Percentiles rank a stretch among this genome's conserved stretches.
phyloP scores from a whole-genome alignment of 768 basidiomycete species.

The Tricholoma furcatifolium region DNA sequence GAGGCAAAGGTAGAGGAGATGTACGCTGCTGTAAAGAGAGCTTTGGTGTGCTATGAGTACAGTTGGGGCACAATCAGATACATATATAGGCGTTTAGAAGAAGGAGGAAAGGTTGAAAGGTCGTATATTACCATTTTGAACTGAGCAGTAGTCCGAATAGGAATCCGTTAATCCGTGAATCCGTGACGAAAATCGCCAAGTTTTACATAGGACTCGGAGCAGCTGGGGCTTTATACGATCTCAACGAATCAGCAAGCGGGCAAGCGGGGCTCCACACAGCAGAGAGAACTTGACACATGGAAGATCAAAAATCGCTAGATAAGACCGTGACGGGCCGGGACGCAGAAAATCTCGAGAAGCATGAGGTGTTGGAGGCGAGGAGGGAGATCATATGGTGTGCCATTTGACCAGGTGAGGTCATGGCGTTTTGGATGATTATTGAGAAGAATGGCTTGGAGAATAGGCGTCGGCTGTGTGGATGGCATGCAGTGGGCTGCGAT shows the following conservation, averaged over 20 bases:
- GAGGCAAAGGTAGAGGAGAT: slow-evolving; percentile 1
- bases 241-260: too few relatives aligned
- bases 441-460: too few relatives aligned
- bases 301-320: background rate
- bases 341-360: slow-evolving; percentile 6
- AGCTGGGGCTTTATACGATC: too few relatives aligned
- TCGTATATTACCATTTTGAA: background rate
- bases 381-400: slow-evolving; percentile 9
- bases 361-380: background rate
- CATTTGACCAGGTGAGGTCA: slow-evolving; percentile 6
- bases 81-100: background rate
- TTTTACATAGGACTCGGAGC: too few relatives aligned
- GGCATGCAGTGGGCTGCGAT: background rate
- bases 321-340: slow-evolving; percentile 6
- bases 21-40: background rate
- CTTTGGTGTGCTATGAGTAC: background rate
- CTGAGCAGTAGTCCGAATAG: too few relatives aligned
- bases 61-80: background rate
- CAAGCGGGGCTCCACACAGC: too few relatives aligned
- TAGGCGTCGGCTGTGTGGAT: background rate
- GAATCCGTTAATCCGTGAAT: too few relatives aligned
- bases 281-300: too few relatives aligned
- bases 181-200: too few relatives aligned
- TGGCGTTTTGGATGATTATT: background rate
- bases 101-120: too few relatives aligned